These are phyloP conservation scores for Gaeumannomyces sp. DNA, from an alignment of 2,329 filamentous ascomycete genomes.

Conservation along the genomic window DNA sequence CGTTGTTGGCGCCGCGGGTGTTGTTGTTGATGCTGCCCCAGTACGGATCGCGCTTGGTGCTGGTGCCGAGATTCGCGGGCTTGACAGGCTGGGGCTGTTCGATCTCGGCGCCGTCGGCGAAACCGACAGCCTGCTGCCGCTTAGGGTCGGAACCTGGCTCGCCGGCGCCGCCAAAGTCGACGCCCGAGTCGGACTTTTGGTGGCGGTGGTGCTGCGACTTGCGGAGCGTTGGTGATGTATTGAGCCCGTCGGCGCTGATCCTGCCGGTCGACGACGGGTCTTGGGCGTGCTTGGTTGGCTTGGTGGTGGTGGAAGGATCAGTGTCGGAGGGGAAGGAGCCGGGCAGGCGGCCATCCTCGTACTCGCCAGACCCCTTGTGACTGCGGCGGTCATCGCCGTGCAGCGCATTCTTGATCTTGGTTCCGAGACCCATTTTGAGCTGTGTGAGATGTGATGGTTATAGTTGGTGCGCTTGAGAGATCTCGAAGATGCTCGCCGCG, in stretches of 20 bases:
- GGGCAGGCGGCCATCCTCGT: conserved; percentile 2
- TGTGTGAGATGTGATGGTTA: background rate
- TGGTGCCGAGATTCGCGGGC: background rate
- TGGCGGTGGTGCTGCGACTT: background rate
- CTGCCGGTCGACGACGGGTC: background rate
- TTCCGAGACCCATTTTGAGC: conserved; percentile 5
- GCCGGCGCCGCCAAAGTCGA: conserved; percentile 1
- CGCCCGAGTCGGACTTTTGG: conserved; percentile 6
- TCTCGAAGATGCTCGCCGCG: too few relatives aligned
- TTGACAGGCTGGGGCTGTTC: background rate
- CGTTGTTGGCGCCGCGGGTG: conserved; percentile 2
- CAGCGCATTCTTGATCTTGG: conserved; percentile 8
- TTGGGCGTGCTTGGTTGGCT: background rate
- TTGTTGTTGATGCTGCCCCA: conserved; percentile 9
- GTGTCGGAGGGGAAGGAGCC: conserved; percentile 3
- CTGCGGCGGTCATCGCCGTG: conserved; percentile 16
- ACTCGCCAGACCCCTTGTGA: background rate
- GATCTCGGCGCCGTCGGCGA: background rate
- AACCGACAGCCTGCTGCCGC: background rate
- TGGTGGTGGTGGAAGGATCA: background rate
- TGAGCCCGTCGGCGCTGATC: background rate
- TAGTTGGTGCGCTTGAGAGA: background rate
- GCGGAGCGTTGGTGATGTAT: background rate
- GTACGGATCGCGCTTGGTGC: conserved; percentile 6
- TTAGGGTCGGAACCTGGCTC: background rate